Evolutionary conservation across 805 yeast genomes (phyloP), one percentile per base, ranked within the genome.

Genomic region (Starmerella floricola): DNA sequence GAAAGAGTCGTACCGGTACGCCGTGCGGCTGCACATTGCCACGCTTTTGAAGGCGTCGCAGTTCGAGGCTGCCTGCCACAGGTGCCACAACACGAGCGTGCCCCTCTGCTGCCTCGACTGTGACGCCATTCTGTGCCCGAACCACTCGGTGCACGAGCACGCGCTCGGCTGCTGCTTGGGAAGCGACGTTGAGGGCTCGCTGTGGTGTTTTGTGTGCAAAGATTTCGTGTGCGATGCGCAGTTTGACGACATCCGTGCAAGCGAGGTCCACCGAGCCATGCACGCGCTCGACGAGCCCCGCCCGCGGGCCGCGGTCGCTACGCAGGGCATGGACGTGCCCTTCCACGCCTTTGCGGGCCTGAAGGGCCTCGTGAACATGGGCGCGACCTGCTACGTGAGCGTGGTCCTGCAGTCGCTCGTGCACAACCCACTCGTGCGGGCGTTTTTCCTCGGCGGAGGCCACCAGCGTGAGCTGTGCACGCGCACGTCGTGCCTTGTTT

Each of bases 371-470:
- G 78, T 85, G 39, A 88, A 88, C 59, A 76, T 88, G 78, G 99
- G 99, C 0, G 82, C 98, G 0, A 91, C 98, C 0, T 91, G 99
- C 64, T 91, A 85, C 64, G 88, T 91, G 84, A 82, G 94, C 52
- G 80, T 88, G 29, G 76, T 87, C n/a, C 62, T 91, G 31, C 99
- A 91, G 63, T 75, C 93, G 0, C 63, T 88, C 39, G 66, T 91
- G 33, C 98, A 91, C 60, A 91, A 91, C 56, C 97, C 98, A 6
- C 68, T 84, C 44, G 72, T 91, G 33, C 72, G 88, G 45, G 73
- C 77, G 54, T 79, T 78, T 49, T 86, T 83, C 54, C 68, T 91
- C 58, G 68, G 77, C 20, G 94, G 87, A 33, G 68, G 71, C 29
- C 94, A 85, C 62, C 69, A 73, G 50, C 76, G 85, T 53, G 62